phyloP scores from a whole-genome alignment of 805 yeast species.

The Nakazawaea holstii region DNA sequence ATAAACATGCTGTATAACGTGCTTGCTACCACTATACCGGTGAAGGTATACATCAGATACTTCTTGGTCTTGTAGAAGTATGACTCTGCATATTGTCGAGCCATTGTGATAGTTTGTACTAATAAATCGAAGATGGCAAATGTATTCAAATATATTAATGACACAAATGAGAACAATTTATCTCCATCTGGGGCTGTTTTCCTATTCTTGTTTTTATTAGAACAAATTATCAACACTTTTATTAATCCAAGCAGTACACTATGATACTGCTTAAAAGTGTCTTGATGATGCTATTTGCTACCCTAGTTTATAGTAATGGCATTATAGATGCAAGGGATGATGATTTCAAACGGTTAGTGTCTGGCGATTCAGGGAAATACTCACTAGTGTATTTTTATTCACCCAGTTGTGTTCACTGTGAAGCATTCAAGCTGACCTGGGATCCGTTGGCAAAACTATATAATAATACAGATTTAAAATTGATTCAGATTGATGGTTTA shows the following conservation, averaged over 20 bases:
- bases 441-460: constrained; percentile 39
- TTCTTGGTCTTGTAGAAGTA: neutral
- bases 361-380: constrained; percentile 22
- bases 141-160: too few relatives aligned
- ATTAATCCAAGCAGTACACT: too few relatives aligned
- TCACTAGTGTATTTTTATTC: constrained; percentile 45
- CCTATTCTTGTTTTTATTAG: too few relatives aligned
- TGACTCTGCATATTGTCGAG: neutral
- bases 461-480: constrained; percentile 28
- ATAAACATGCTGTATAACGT: constrained; percentile 11
- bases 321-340: constrained; percentile 18
- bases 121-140: too few relatives aligned
- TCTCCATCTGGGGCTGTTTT: too few relatives aligned
- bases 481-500: constrained; percentile 30
- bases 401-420: constrained; percentile 41
- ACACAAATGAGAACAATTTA: too few relatives aligned
- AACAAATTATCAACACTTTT: too few relatives aligned
- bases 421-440: constrained; percentile 38
- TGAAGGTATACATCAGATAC: constrained; percentile 10
- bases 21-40: constrained; percentile 9
- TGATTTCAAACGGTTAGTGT: constrained; percentile 18
- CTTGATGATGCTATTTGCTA: neutral
- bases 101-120: neutral
- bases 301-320: constrained; percentile 1
- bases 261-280: too few relatives aligned